These are phyloP conservation scores for Juncus effusus DNA, from an alignment of 176 grass and related monocot species.

Conservation along the genomic window DNA sequence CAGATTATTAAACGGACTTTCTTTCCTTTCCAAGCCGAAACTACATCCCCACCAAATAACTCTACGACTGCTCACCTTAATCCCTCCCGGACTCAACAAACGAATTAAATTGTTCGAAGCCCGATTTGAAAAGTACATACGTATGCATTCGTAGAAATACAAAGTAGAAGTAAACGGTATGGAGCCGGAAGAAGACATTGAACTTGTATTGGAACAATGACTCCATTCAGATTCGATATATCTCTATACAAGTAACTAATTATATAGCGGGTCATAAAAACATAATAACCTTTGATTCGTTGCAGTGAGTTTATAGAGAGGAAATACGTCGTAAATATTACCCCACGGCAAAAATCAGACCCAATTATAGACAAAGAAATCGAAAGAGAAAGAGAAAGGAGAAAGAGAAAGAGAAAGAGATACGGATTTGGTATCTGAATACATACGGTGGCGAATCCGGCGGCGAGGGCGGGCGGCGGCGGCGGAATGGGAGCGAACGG, in stretches of 20 bases:
- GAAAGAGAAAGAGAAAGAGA: constrained; percentile 1
- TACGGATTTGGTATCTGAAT: background rate
- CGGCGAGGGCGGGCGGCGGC: constrained; percentile 23
- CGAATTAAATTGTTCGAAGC: no score
- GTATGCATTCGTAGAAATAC: background rate
- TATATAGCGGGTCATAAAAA: background rate
- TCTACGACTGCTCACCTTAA: background rate
- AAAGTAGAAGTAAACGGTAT: background rate
- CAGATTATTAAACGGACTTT: constrained; percentile 12
- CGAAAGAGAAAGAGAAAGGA: constrained; percentile 16
- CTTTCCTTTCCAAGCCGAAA: background rate
- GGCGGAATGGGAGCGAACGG: constrained; percentile 64
- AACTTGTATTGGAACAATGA: background rate
- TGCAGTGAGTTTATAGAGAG: background rate
- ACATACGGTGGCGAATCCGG: constrained; percentile 27
- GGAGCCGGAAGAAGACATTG: constrained; percentile 20
- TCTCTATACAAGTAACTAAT: background rate
- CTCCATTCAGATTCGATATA: background rate
- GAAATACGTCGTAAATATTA: background rate
- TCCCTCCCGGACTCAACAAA: background rate
- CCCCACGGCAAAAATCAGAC: constrained; percentile 7
- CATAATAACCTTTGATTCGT: background rate
- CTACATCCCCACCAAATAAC: background rate
- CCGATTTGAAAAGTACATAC: background rate
- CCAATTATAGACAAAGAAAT: constrained; percentile 19